These are phyloP conservation scores for Aureobasidium sp. DNA, from an alignment of 2,329 filamentous ascomycete genomes.

Conservation along the genomic window DNA sequence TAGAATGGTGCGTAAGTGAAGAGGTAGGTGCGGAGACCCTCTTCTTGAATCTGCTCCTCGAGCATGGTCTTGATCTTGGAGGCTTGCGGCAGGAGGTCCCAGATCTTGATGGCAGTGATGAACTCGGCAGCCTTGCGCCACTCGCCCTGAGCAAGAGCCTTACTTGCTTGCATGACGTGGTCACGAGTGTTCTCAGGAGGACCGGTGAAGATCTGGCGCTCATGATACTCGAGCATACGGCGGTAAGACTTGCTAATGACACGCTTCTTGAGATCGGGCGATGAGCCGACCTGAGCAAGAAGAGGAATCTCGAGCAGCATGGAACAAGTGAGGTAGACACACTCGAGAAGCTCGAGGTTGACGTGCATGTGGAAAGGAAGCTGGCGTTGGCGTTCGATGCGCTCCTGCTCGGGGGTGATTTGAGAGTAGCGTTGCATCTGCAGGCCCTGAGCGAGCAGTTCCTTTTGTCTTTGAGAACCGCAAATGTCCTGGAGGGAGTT, in stretches of 20 bases:
- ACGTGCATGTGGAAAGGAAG: constrained; percentile 99
- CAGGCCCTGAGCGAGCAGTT: constrained; percentile 92
- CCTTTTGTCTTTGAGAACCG: constrained; percentile 94
- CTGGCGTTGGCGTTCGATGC: constrained; percentile 92
- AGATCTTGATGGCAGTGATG: constrained; percentile 98
- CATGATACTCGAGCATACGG: constrained; percentile 98
- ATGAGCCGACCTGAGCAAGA: constrained; percentile 91
- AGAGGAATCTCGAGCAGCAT: constrained; percentile 99
- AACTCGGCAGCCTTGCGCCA: constrained; percentile 96
- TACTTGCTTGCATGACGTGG: constrained; percentile 98
- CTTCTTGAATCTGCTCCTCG: constrained; percentile 95
- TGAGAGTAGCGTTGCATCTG: constrained; percentile 97
- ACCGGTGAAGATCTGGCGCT: constrained; percentile 97
- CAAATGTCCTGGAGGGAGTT: constrained; percentile 98
- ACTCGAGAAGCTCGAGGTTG: constrained; percentile 96
- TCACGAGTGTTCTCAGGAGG: constrained; percentile 98
- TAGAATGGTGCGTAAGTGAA: constrained; percentile 99
- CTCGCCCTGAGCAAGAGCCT: constrained; percentile 90
- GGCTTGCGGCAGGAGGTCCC: constrained; percentile 90
- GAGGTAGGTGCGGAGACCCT: constrained; percentile 94
- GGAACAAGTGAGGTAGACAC: constrained; percentile 96
- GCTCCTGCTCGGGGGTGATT: constrained; percentile 95
- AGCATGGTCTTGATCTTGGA: constrained; percentile 97
- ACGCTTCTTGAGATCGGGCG: constrained; percentile 92
- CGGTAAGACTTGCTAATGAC: constrained; percentile 99